Base-by-base conservation (phyloP, 805 yeast genomes). In the Ogataea chonburiensis region DNA sequence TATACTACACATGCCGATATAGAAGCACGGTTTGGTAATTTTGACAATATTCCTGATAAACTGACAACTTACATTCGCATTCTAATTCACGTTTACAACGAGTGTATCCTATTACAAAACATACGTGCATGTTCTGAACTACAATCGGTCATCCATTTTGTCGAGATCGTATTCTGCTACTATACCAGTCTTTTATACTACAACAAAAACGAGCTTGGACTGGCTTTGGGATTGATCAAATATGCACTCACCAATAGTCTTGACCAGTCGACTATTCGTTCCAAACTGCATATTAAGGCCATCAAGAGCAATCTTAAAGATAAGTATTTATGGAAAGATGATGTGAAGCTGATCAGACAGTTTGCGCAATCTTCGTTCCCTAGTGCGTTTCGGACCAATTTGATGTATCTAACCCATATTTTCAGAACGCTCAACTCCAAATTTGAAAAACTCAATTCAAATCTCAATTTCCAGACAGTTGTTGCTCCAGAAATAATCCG, bases 131-230 rank as follows among this genome's bases (percentile, higher is more conserved):
- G 27, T 3, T 9, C 11, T 19, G 17, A 22, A 19, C 24, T 34
- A 14, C 13, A 28, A 14, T 24, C 28, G 12, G 17, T 43, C 14
- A 24, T 35, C 15, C 12, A 24, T 3, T 49, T 44, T 27, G 25
- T 53, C 7, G 53, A 56, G 13, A 30, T 50, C 7, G 10, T 52
- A 4, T 52, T 45, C 12, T 52, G 58, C 26, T 57, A 54, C 40
- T 60, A 52, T 26, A 29, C 42, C 16, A 41, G 51, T 16, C 29
- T 58, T n/a, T 47, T 51, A n/a, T 31, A 45, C 17, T 58, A 58
- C 37, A 43, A 42, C 31, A 45, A 47, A 11, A 39, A 47, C 23
- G 41, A 52, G 17, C 12, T 55, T 5, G 63, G 63, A 2, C 17
- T 47, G 11, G 37, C 61, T 1, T 29, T 56, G 7, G 56, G 60